Conservation (phyloP, 345 rosid species). For the Corymbia maculata region DNA sequence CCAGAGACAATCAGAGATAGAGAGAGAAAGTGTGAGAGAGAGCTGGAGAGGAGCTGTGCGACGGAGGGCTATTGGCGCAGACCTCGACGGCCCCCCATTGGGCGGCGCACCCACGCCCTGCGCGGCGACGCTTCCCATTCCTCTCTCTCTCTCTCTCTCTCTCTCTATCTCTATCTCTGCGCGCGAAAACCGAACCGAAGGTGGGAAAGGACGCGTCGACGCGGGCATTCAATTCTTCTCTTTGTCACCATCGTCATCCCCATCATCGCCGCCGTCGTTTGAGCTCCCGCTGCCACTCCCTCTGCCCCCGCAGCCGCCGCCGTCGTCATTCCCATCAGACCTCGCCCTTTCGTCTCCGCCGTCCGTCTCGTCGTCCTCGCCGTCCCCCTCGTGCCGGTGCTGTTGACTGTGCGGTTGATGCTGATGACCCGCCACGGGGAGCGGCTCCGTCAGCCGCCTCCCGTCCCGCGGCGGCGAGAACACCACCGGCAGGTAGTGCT, state of each 20-base stretch:
- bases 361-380: background rate
- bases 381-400: background rate
- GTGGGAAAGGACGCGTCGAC: background rate
- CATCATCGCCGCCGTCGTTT: constrained; percentile 30
- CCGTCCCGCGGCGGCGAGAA: constrained; percentile 92
- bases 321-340: background rate
- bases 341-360: background rate
- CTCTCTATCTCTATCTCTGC: background rate
- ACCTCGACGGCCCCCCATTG: background rate
- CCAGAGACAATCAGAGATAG: background rate
- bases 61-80: background rate
- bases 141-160: background rate
- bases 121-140: background rate
- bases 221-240: background rate
- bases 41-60: background rate
- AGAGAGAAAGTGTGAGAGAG: background rate
- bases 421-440: constrained; percentile 22
- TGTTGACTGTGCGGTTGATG: background rate
- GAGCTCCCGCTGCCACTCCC: constrained; percentile 3
- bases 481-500: constrained; percentile 63
- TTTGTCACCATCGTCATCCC: constrained; percentile 9
- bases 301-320: background rate
- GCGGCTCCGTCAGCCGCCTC: constrained; percentile 38
- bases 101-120: background rate
- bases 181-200: background rate